Conservation (phyloP, 1,284 basidiomycete genomes). For the Tranzscheliella williamsii region DNA sequence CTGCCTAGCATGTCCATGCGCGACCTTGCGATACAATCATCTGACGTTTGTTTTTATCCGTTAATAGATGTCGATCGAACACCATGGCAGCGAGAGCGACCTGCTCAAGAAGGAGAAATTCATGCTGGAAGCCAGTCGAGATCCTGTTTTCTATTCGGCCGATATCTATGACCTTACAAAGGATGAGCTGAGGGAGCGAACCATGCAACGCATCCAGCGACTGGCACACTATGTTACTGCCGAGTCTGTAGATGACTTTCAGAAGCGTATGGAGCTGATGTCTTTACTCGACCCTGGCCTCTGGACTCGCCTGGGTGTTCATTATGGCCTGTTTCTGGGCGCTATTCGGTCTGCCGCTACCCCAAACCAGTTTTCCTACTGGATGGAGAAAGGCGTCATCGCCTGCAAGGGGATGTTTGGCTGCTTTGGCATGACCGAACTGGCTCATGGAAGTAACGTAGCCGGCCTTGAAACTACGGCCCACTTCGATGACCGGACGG, state of each 20-base stretch:
- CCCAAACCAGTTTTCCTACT: conserved; percentile 64
- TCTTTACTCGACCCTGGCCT: conserved; percentile 65
- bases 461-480: conserved; percentile 68
- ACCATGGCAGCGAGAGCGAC: conserved; percentile 60
- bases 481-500: conserved; percentile 65
- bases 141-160: conserved; percentile 65
- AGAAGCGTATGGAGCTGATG: conserved; percentile 65
- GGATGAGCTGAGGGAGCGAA: conserved; percentile 64
- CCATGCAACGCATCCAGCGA: conserved; percentile 46
- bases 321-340: conserved; percentile 66
- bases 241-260: conserved; percentile 62
- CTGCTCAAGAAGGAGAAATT: conserved; percentile 60
- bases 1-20: no score
- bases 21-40: no score
- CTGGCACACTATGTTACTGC: conserved; percentile 56
- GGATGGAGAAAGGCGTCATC: conserved; percentile 66
- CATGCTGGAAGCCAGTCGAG: conserved; percentile 65
- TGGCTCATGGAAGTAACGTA: conserved; percentile 66
- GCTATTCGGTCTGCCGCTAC: conserved; percentile 54
- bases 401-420: conserved; percentile 66
- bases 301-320: conserved; percentile 67
- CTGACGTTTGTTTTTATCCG: neutral
- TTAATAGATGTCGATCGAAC: conserved; percentile 59
- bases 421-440: conserved; percentile 67
- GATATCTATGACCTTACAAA: conserved; percentile 68